These are phyloP conservation scores for Moricandia moricandioides DNA, from an alignment of 345 rosid species.

Conservation along the genomic window DNA sequence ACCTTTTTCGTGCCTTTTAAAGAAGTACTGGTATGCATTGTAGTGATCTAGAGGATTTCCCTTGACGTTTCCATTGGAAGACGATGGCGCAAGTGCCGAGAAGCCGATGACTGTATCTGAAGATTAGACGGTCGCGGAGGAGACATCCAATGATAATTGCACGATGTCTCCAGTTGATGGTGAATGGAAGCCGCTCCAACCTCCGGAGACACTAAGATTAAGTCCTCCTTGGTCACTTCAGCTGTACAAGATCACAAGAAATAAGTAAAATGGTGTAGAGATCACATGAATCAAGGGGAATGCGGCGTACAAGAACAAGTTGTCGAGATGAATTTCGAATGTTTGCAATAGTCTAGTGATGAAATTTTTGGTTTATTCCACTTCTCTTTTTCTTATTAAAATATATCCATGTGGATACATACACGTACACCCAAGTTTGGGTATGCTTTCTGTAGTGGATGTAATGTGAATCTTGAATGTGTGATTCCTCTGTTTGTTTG, in stretches of 20 bases:
- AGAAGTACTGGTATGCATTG: too few species aligned
- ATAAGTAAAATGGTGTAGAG: constrained; percentile 40
- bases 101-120: constrained; percentile 30
- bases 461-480: too few species aligned
- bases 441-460: too few species aligned
- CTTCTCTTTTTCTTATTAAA: not conserved
- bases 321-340: constrained; percentile 45
- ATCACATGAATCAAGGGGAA: constrained; percentile 68
- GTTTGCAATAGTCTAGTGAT: constrained; percentile 64
- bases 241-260: constrained; percentile 62
- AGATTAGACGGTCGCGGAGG: constrained; percentile 30
- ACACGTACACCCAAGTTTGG: too few species aligned
- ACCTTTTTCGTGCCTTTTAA: too few species aligned
- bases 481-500: not conserved
- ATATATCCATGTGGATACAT: not conserved
- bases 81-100: constrained; percentile 49
- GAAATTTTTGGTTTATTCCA: constrained; percentile 47
- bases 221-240: constrained; percentile 18
- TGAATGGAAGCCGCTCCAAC: too few species aligned
- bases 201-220: not conserved
- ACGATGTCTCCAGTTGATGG: too few species aligned
- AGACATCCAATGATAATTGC: constrained; percentile 41
- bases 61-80: not conserved
- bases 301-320: constrained; percentile 60
- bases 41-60: too few species aligned